These are phyloP conservation scores for Elongisporangium prolatum DNA, from an alignment of 352 stramenopile genomes.

Conservation along the genomic window DNA sequence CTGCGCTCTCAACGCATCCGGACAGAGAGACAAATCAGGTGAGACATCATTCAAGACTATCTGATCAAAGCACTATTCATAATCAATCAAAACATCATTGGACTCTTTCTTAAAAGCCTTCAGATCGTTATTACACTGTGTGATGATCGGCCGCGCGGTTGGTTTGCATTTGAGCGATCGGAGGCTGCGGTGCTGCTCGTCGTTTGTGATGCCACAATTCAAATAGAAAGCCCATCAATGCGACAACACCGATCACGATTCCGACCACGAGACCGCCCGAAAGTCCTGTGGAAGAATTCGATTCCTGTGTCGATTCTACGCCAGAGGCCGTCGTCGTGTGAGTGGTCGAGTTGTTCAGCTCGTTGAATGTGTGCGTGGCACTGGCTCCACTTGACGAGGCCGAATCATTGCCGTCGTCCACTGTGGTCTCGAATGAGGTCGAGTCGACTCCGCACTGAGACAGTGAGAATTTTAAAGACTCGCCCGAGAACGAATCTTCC, in stretches of 20 bases:
- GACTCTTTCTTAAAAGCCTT: neutral
- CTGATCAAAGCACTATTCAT: conserved; percentile 1
- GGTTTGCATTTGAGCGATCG: neutral
- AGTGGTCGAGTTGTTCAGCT: neutral
- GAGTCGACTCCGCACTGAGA: conserved; percentile 40
- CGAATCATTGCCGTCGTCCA: conserved; percentile 15
- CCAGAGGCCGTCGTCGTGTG: conserved; percentile 9
- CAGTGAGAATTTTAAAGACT: conserved; percentile 34
- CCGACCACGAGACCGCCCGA: conserved; percentile 63
- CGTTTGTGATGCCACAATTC: conserved; percentile 73
- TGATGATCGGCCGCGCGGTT: neutral
- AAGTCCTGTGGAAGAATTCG: conserved; percentile 43
- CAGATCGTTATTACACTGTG: neutral
- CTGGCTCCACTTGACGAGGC: conserved; percentile 10
- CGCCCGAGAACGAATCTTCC: conserved; percentile 18
- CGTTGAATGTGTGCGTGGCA: conserved; percentile 7
- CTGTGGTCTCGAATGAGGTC: conserved; percentile 13
- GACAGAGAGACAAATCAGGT: conserved; percentile 23
- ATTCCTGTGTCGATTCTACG: conserved; percentile 46
- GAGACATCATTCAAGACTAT: neutral
- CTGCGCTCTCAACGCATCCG: conserved; percentile 64
- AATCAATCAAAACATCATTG: neutral
- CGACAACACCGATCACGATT: conserved; percentile 62
- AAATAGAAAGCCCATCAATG: conserved; percentile 58
- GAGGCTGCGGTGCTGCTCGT: conserved; percentile 30